Evolutionary conservation across 2,329 filamentous ascomycete species (phyloP).

Genomic region (Remersonia thermophila): DNA sequence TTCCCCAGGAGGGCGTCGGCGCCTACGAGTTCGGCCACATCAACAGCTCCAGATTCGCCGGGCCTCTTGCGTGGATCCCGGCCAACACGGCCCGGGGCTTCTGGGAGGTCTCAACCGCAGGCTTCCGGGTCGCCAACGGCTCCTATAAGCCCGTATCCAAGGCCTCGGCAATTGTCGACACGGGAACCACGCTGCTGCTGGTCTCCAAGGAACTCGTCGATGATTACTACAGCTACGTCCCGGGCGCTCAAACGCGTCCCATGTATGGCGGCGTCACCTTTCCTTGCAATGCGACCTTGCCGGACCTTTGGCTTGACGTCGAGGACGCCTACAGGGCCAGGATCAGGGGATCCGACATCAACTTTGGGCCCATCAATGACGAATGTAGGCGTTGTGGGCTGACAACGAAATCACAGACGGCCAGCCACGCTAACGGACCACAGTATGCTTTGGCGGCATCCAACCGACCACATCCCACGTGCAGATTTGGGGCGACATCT

Average conservation of each 20-base stretch:
- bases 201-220: constrained; percentile 40
- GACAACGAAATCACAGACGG: too few relatives aligned
- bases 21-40: constrained; percentile 65
- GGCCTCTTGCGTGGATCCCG: constrained; percentile 47
- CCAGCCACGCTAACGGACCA: too few relatives aligned
- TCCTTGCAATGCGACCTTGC: constrained; percentile 33
- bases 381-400: constrained; percentile 33
- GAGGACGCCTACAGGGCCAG: constrained; percentile 45
- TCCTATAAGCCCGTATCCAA: neutral
- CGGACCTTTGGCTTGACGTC: constrained; percentile 42
- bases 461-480: constrained; percentile 44
- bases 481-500: constrained; percentile 51
- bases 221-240: constrained; percentile 36
- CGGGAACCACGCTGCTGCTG: constrained; percentile 52
- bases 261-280: constrained; percentile 33
- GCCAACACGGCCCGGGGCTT: constrained; percentile 52
- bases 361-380: constrained; percentile 37
- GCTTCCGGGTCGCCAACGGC: constrained; percentile 29
- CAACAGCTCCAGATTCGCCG: constrained; percentile 49
- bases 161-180: constrained; percentile 42
- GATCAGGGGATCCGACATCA: constrained; percentile 40
- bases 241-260: constrained; percentile 28
- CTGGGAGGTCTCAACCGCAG: constrained; percentile 52
- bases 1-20: constrained; percentile 47
- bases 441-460: constrained; percentile 55